phyloP scores from a whole-genome alignment of 108 stramenopile genomes.

The Nannochloropsis salina region DNA sequence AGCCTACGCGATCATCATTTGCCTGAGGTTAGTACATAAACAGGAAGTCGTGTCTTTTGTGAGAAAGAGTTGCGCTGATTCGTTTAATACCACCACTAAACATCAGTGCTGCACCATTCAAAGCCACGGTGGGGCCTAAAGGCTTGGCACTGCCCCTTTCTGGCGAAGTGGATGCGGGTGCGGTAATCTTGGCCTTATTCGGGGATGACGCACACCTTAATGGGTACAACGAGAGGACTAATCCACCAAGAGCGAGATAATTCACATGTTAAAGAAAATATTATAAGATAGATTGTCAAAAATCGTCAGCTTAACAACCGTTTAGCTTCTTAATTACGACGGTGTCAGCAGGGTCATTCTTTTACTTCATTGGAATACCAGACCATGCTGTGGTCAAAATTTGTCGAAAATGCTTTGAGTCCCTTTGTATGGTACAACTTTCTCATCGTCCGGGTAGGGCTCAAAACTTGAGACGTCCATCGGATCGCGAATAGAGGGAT shows the following conservation, averaged over 20 bases:
- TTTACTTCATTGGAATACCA: no score
- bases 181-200: conserved; percentile 1
- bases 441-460: conserved; percentile 87
- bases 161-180: conserved; percentile 1
- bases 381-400: conserved; percentile 30
- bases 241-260: neutral
- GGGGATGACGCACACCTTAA: neutral
- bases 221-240: no score
- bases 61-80: no score
- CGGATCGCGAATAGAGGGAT: conserved; percentile 78
- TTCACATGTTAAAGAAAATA: neutral
- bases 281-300: no score
- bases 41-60: no score
- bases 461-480: conserved; percentile 95
- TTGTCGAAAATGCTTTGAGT: conserved; percentile 52
- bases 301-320: no score
- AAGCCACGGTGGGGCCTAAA: neutral
- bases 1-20: conserved; percentile 9
- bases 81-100: no score
- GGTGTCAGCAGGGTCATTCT: no score
- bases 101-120: conserved; percentile 10
- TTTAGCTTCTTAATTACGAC: no score
- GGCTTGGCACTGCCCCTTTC: neutral
- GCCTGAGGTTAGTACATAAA: neutral
- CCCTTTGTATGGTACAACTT: conserved; percentile 48